A percentile compares a stretch with the other conserved stretches of the same genome.
Conservation (phyloP, 2,329 filamentous ascomycete genomes). For the Fusarium sp. region DNA sequence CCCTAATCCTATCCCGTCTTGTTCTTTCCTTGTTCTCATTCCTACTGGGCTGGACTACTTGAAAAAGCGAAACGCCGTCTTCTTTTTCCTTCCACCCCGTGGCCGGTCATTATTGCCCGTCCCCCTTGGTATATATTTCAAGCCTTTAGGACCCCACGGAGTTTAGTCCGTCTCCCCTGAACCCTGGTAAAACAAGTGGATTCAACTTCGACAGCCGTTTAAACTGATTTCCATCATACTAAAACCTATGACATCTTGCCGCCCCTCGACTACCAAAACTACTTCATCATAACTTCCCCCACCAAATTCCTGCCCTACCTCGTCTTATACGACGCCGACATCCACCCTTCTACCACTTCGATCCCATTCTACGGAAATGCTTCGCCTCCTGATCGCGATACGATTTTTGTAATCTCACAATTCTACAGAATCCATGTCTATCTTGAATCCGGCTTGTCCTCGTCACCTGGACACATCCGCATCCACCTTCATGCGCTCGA, state of each 20-base stretch:
- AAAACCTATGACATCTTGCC: constrained; percentile 37
- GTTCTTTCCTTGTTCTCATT: neutral
- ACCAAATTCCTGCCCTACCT: constrained; percentile 7
- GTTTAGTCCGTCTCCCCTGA: constrained; percentile 23
- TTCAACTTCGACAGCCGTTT: constrained; percentile 30
- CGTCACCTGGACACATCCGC: constrained; percentile 28
- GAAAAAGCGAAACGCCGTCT: constrained; percentile 15
- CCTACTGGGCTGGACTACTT: constrained; percentile 4
- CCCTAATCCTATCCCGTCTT: constrained; percentile 3
- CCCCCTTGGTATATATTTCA: constrained; percentile 5
- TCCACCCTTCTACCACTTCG: neutral
- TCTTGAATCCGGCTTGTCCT: constrained; percentile 32
- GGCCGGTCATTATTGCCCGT: constrained; percentile 3
- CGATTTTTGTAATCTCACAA: constrained; percentile 29
- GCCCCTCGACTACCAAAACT: constrained; percentile 9
- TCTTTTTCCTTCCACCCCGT: constrained; percentile 23
- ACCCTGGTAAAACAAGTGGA: constrained; percentile 32
- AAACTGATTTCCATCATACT: constrained; percentile 18
- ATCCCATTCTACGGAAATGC: constrained; percentile 22
- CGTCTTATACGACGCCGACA: neutral
- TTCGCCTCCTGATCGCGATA: constrained; percentile 8
- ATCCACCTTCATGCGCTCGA: constrained; percentile 36
- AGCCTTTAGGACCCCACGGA: constrained; percentile 3
- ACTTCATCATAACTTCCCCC: constrained; percentile 26
- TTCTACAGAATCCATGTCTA: constrained; percentile 41